Evolutionary conservation across 495 filamentous ascomycete species (phyloP).

Genomic region (Hyaloscypha finlandica): DNA sequence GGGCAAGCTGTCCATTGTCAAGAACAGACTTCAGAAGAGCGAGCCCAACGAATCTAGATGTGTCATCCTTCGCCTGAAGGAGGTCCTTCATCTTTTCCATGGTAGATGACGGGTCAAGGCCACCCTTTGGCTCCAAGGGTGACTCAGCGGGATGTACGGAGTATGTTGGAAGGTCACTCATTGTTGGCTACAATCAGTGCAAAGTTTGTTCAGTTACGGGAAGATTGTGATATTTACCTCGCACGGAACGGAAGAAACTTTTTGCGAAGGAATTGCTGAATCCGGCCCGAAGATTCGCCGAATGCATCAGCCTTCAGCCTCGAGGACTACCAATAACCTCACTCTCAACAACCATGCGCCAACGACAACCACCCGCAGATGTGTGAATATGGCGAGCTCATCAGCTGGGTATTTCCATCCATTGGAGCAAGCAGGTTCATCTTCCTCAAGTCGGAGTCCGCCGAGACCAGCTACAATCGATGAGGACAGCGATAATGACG

Average conservation of each 20-base stretch:
- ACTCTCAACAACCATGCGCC: constrained; percentile 2
- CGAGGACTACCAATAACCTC: not conserved
- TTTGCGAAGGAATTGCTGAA: not conserved
- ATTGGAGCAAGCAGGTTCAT: constrained; percentile 21
- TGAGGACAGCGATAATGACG: constrained; percentile 45
- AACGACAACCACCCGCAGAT: constrained; percentile 10
- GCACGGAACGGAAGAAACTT: not conserved
- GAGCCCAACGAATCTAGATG: constrained; percentile 65
- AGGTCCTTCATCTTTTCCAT: constrained; percentile 44
- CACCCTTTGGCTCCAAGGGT: not conserved
- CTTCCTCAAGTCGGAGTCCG: constrained; percentile 33
- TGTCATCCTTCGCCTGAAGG: constrained; percentile 60
- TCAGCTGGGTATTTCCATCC: constrained; percentile 27
- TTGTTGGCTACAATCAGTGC: not conserved
- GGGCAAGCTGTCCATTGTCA: constrained; percentile 51
- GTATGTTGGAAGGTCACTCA: not conserved
- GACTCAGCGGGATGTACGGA: not conserved
- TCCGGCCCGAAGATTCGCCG: not conserved
- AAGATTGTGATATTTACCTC: not conserved
- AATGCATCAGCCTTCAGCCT: constrained; percentile 15
- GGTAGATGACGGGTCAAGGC: constrained; percentile 14
- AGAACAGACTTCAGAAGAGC: constrained; percentile 61
- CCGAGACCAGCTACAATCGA: constrained; percentile 30
- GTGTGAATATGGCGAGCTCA: constrained; percentile 33
- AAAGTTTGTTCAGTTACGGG: not conserved